Base-by-base conservation (phyloP, 352 stramenopile genomes). In the Globisporangium carolinianum region DNA sequence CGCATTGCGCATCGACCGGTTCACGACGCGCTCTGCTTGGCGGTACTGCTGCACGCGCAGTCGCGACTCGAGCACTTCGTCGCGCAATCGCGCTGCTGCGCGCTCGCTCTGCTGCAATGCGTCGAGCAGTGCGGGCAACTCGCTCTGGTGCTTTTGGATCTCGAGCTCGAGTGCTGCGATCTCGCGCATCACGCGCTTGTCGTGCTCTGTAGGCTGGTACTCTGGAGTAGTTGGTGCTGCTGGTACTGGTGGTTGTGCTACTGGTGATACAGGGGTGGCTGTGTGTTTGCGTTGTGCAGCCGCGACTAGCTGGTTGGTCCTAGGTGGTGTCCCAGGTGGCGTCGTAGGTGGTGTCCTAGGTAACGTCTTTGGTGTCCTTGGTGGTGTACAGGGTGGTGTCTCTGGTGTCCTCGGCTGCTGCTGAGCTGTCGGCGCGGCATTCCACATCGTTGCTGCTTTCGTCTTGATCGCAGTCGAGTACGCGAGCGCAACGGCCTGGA, bases 101-200 rank as follows among this genome's bases (percentile, higher is more conserved):
- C 69, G 69, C 62, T 77, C 63, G 4, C 60, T 72, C 17, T 65
- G 60, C 39, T 77, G 63, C 14, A 63, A 63, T 49, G 67, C 65
- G 53, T 79, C 78, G 35, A 84, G 42, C 52, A 86, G 62, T 43
- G 62, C 65, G 8, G 64, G 67, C 32, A 86, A 54, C 50, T 86
- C 76, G 43, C 71, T 63, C 61, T 86, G 73, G 51, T 68, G 60
- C 58, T 82, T 63, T 56, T 79, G 62, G 24, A 83, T 70, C 46
- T 62, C 56, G 18, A 65, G 53, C 68, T 86, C 76, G 36, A 83
- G 66, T 18, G 69, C 69, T 18, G 62, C 63, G 8, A 86, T 77
- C 15, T 76, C 57, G 1, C 53, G 60, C 72, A 86, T 83, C 7
- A 74, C 60, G 14, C 60, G 54, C 42, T 60, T 52, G 15, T 81